Percentiles rank a stretch among this genome's conserved stretches.
Conservation (phyloP, 2,329 filamentous ascomycete genomes). For the Fusarium haematococcum region DNA sequence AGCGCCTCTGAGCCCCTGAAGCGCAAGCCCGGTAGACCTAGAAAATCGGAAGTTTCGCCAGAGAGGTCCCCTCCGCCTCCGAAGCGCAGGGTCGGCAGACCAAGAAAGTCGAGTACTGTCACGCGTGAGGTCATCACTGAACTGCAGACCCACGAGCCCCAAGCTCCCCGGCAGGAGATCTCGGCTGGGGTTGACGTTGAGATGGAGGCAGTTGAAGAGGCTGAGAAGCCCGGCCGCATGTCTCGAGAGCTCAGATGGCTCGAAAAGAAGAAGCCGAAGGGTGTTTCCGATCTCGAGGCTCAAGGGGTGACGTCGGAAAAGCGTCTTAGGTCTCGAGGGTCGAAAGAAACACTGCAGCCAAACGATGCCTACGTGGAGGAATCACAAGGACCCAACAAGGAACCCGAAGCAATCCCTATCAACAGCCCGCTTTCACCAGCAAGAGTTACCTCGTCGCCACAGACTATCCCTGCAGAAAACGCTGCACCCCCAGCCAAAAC, state of each 20-base stretch:
- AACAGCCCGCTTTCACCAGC: background rate
- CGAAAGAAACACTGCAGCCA: slow-evolving; percentile 3
- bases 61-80: background rate
- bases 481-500: background rate
- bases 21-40: slow-evolving; percentile 39
- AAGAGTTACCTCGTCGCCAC: background rate
- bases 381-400: background rate
- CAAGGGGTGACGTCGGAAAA: background rate
- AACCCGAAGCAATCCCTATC: background rate
- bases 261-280: slow-evolving; percentile 21
- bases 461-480: background rate
- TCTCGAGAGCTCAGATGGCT: slow-evolving; percentile 32
- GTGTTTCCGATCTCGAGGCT: background rate
- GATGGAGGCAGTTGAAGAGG: background rate
- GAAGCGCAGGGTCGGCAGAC: slow-evolving; percentile 14
- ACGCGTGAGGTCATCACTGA: background rate
- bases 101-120: slow-evolving; percentile 6
- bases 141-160: background rate
- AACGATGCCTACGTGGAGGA: background rate
- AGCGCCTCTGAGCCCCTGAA: background rate
- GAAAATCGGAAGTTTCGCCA: slow-evolving; percentile 4
- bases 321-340: background rate
- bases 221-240: background rate
- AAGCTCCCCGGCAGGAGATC: background rate
- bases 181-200: background rate